These are phyloP conservation scores for Aspergillus ustus DNA, from an alignment of 2,329 filamentous ascomycete genomes.

Conservation along the genomic window DNA sequence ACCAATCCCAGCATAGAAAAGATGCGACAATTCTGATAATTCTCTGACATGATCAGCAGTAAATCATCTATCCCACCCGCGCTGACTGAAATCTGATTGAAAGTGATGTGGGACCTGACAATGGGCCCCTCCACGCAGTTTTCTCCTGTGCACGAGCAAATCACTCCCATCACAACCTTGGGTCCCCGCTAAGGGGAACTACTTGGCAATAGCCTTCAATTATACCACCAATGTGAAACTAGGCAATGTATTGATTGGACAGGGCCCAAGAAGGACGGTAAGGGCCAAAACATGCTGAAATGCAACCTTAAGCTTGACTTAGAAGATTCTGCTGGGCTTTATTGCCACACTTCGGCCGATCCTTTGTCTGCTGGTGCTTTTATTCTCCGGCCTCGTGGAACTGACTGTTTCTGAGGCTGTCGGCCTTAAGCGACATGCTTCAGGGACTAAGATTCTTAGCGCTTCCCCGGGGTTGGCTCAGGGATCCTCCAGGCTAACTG, in stretches of 20 bases:
- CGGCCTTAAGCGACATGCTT: neutral
- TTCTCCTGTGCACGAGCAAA: constrained; percentile 5
- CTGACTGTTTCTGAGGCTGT: constrained; percentile 2
- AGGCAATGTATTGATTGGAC: constrained; percentile 12
- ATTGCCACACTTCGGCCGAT: constrained; percentile 4
- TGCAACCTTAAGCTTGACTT: constrained; percentile 14
- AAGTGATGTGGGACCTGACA: neutral
- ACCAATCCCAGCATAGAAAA: neutral
- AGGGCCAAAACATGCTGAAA: neutral
- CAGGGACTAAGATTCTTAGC: constrained; percentile 5
- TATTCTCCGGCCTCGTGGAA: constrained; percentile 16
- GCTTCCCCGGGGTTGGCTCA: constrained; percentile 22
- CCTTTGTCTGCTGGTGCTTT: neutral
- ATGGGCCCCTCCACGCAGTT: neutral
- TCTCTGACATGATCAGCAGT: constrained; percentile 25
- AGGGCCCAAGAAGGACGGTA: neutral
- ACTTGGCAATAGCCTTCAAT: neutral
- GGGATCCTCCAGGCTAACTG: constrained; percentile 19
- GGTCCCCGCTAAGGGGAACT: neutral
- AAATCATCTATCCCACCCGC: constrained; percentile 12
- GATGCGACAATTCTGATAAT: constrained; percentile 21
- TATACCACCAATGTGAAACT: constrained; percentile 12
- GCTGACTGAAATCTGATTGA: neutral
- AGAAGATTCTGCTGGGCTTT: neutral
- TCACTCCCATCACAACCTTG: neutral